Evolutionary conservation across 495 filamentous ascomycete genomes (phyloP), one percentile per base, ranked within the genome.

Genomic region (Penicillium chermesinum): DNA sequence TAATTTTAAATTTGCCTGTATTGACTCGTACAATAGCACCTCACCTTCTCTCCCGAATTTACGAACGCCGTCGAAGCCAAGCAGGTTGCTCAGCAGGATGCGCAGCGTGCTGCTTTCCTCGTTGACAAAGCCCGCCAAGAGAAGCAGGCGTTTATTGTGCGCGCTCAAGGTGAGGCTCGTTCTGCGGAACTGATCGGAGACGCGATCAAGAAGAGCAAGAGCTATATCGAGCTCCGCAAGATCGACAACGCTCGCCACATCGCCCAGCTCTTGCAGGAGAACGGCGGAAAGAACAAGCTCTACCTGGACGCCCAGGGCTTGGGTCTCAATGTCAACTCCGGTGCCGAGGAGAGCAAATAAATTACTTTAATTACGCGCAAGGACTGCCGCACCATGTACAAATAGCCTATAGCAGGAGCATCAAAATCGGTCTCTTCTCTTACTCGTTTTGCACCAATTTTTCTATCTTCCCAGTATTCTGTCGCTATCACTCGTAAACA

Each of bases 41-140:
- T 98, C 54, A 93, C 93, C 49, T 98, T 98, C 85, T 98, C 93
- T 38, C 93, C 93, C 55, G 93, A 97, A 70, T 98, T 98, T 75
- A 97, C 94, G 35, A 94, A 94, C 21, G 93, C 93, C 30, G 93
- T 98, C 51, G 93, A 97, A 75, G 91, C 93, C 53, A 98, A 98
- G 76, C 93, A 98, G 73, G 93, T 98, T 46, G 93, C 93, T 13
- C 93, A 98, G 62, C 93, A 98, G 77, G 93, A 98, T 63, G 93
- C 93, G 15, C 93, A 98, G 67, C 84, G 91, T 47, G 93, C 93
- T 21, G 93, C 93, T 35, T 98, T 98, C 77, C 77, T 97, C 33
- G 93, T 98, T 54, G 93, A 98, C 80, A 97, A 97, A 74, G 93
- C 93, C 30, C 87, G 93, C 51, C 93, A 98, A 69, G 93, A 98